Evolutionary conservation across 768 basidiomycete genomes (phyloP), one percentile per base, ranked within the genome.

Genomic region (Vararia minispora): DNA sequence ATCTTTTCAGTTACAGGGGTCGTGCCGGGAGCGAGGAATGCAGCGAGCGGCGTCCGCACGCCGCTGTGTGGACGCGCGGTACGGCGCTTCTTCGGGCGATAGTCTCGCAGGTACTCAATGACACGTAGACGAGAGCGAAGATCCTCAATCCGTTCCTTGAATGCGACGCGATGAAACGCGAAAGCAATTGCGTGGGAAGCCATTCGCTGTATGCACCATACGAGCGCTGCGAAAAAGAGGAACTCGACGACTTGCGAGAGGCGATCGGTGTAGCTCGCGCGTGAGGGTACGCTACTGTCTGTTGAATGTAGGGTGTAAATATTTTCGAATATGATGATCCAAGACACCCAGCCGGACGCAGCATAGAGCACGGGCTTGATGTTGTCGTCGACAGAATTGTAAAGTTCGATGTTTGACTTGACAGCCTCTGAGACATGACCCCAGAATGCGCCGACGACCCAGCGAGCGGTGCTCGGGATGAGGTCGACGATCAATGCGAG

Each of bases 121-220:
- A 74, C 73, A 3, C 53, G 53, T 3, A 85, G 64, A 1, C 75
- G 63, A 28, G 63, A 57, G 40, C 63, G 58, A 5, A 85, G 68
- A n/a, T 62, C 58, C 8, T 72, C 66, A 4, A 85, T 59, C 34
- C 84, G 80, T 24, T 87, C 84, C 47, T 66, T 68, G 54, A 75
- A 88, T 8, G 85, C 85, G 3, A 72, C 77, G n/a, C 66, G 72
- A 53, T 87, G 83, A 57, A 88, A 88, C 14, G 70, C 66, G 48
- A 82, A 80, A 0, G 84, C 68, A 24, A 86, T 72, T 24, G 71
- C 64, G 49, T 85, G 82, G 1, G 77, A 76, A 14, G 84, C 56
- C 68, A 87, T 77, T 46, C 70, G 64, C 53, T 83, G 80, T 7
- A 59, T 56, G 40, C 72, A 78, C 44, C 74, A 56, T 10, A 85